Conservation (phyloP, 2,329 filamentous ascomycete species). For the Colletotrichum tabaci region DNA sequence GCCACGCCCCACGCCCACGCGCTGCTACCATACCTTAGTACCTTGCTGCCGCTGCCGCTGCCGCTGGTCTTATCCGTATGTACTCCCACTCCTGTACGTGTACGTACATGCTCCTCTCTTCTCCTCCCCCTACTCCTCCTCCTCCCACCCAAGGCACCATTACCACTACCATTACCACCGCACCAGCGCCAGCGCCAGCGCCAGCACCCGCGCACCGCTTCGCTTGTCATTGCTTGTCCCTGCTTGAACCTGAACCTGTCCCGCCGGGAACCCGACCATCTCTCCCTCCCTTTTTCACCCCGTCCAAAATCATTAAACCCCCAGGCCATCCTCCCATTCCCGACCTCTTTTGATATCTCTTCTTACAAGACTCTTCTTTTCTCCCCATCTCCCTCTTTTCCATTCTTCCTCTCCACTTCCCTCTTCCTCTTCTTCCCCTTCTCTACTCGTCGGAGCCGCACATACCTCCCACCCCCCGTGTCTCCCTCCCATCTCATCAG, state of each 20-base stretch:
- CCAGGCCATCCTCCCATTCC: slow-evolving; percentile 56
- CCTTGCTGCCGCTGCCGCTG: slow-evolving; percentile 37
- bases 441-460: slow-evolving; percentile 47
- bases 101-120: slow-evolving; percentile 6
- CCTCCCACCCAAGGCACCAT: slow-evolving; percentile 28
- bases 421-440: slow-evolving; percentile 49
- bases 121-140: slow-evolving; percentile 18
- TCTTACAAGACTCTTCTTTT: slow-evolving; percentile 58
- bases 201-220: slow-evolving; percentile 15
- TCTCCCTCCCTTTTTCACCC: slow-evolving; percentile 47
- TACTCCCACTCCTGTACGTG: slow-evolving; percentile 13
- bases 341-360: slow-evolving; percentile 54
- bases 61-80: slow-evolving; percentile 3
- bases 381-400: slow-evolving; percentile 53
- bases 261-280: slow-evolving; percentile 27
- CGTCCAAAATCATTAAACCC: slow-evolving; percentile 58
- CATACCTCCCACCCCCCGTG: slow-evolving; percentile 43
- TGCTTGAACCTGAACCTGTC: slow-evolving; percentile 9
- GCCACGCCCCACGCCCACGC: slow-evolving; percentile 32
- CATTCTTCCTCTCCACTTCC: slow-evolving; percentile 47
- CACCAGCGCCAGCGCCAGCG: slow-evolving; percentile 13
- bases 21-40: slow-evolving; percentile 36
- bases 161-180: slow-evolving; percentile 3
- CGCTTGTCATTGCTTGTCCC: slow-evolving; percentile 14
- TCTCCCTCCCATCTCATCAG: slow-evolving; percentile 42